Conservation (phyloP, 2,329 filamentous ascomycete genomes). For the Aureobasidium pullulans region DNA sequence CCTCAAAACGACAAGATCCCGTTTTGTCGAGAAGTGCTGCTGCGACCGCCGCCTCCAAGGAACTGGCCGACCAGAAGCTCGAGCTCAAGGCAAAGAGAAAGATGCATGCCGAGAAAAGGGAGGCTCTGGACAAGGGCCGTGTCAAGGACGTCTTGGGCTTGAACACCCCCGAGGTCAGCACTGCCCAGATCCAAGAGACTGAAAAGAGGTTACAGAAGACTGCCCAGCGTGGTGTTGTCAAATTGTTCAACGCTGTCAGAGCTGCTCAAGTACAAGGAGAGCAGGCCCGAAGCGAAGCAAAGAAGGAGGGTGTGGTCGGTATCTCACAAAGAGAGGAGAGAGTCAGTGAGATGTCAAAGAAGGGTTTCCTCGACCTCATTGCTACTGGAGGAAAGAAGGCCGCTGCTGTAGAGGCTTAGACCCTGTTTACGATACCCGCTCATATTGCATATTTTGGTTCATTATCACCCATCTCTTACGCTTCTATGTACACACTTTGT, state of each 20-base stretch:
- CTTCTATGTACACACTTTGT: background rate
- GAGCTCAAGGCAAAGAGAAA: slow-evolving; percentile 75
- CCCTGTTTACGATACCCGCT: slow-evolving; percentile 7
- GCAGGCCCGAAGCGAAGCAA: slow-evolving; percentile 63
- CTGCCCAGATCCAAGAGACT: slow-evolving; percentile 53
- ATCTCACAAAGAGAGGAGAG: slow-evolving; percentile 75
- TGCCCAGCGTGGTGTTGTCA: slow-evolving; percentile 87
- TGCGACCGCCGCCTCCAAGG: slow-evolving; percentile 64
- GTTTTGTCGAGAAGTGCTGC: slow-evolving; percentile 78
- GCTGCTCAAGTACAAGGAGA: slow-evolving; percentile 85
- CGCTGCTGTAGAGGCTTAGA: slow-evolving; percentile 16
- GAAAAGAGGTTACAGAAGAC: slow-evolving; percentile 80
- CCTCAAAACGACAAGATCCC: slow-evolving; percentile 74
- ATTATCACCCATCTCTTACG: background rate
- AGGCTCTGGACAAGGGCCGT: slow-evolving; percentile 75
- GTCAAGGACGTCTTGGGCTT: slow-evolving; percentile 77
- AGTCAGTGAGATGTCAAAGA: slow-evolving; percentile 92
- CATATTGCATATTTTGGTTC: background rate
- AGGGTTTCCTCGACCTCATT: slow-evolving; percentile 92
- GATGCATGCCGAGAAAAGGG: slow-evolving; percentile 70
- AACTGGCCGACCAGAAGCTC: slow-evolving; percentile 66
- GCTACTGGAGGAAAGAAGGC: slow-evolving; percentile 46
- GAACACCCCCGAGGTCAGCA: slow-evolving; percentile 41
- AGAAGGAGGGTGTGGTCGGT: slow-evolving; percentile 68
- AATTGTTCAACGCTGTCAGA: slow-evolving; percentile 91